These are phyloP conservation scores for Orbilia javanica DNA, from an alignment of 2,329 filamentous ascomycete species.

Conservation along the genomic window DNA sequence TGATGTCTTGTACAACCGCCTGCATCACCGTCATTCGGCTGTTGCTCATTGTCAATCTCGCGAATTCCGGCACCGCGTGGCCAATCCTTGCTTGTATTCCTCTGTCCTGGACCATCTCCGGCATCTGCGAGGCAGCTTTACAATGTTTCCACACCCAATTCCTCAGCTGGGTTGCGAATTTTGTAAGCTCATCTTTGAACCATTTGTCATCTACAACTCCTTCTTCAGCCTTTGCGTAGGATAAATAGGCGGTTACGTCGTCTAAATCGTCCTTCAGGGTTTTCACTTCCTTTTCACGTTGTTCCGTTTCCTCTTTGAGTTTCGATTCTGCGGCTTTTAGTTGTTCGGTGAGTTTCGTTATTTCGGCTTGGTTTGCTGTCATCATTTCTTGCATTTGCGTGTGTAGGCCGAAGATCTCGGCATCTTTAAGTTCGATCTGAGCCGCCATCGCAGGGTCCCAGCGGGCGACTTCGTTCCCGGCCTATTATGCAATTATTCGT, in stretches of 20 bases:
- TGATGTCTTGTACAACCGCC: constrained; percentile 56
- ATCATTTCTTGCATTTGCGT: constrained; percentile 59
- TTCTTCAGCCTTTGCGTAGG: constrained; percentile 53
- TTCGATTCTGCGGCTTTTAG: constrained; percentile 46
- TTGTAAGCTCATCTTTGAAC: constrained; percentile 51
- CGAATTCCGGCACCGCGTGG: constrained; percentile 49
- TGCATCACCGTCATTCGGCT: constrained; percentile 59
- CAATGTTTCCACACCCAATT: constrained; percentile 58
- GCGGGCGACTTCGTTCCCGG: constrained; percentile 40
- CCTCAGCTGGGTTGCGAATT: constrained; percentile 39
- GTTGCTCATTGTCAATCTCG: constrained; percentile 55
- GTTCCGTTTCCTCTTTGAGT: constrained; percentile 52
- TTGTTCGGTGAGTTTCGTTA: constrained; percentile 46
- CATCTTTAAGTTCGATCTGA: constrained; percentile 48
- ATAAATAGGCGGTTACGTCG: constrained; percentile 55
- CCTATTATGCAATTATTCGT: constrained; percentile 12
- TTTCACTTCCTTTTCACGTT: constrained; percentile 50
- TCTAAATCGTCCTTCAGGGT: constrained; percentile 51
- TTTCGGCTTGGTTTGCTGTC: constrained; percentile 52
- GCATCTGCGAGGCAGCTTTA: constrained; percentile 54
- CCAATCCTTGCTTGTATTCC: constrained; percentile 39
- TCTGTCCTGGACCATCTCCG: constrained; percentile 38
- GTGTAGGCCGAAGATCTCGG: constrained; percentile 48
- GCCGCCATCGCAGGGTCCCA: constrained; percentile 38
- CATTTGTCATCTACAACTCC: constrained; percentile 55